Conservation (phyloP, 352 stramenopile genomes). For the Blastocystis sp. region DNA sequence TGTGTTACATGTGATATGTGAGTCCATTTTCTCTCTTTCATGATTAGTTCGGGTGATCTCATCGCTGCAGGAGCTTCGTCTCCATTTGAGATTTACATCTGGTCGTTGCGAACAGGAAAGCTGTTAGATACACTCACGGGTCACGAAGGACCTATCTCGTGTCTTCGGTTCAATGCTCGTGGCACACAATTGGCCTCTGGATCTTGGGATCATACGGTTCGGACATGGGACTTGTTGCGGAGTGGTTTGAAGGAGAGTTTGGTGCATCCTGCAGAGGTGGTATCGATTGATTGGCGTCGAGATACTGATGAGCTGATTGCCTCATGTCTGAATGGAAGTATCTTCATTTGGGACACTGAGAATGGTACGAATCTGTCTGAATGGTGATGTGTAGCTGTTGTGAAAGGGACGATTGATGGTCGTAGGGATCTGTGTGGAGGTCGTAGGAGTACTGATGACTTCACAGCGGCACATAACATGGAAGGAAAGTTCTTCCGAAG, state of each 20-base stretch:
- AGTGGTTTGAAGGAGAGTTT: conserved; percentile 80
- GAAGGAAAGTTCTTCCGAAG: conserved; percentile 95
- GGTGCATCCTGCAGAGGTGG: conserved; percentile 86
- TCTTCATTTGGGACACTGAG: conserved; percentile 93
- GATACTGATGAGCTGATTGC: conserved; percentile 90
- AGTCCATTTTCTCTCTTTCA: background rate
- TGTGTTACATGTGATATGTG: conserved; percentile 87
- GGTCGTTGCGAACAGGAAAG: conserved; percentile 88
- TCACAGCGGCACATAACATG: conserved; percentile 76
- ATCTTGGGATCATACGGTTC: conserved; percentile 96
- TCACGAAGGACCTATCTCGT: conserved; percentile 89
- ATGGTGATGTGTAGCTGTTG: conserved; percentile 65
- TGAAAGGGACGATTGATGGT: conserved; percentile 88
- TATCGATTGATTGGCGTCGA: conserved; percentile 87
- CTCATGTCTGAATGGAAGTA: conserved; percentile 85
- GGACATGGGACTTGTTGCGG: conserved; percentile 89
- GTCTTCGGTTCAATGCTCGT: conserved; percentile 76
- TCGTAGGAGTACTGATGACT: conserved; percentile 74
- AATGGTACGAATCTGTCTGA: conserved; percentile 69
- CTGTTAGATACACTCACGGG: conserved; percentile 93
- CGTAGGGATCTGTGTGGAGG: conserved; percentile 88
- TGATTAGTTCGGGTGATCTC: conserved; percentile 63
- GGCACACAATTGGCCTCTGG: conserved; percentile 78
- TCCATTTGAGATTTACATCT: conserved; percentile 94
- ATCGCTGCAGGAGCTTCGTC: conserved; percentile 83